phyloP scores from a whole-genome alignment of 2,329 filamentous ascomycete species.

The Nectriaceae sp. region DNA sequence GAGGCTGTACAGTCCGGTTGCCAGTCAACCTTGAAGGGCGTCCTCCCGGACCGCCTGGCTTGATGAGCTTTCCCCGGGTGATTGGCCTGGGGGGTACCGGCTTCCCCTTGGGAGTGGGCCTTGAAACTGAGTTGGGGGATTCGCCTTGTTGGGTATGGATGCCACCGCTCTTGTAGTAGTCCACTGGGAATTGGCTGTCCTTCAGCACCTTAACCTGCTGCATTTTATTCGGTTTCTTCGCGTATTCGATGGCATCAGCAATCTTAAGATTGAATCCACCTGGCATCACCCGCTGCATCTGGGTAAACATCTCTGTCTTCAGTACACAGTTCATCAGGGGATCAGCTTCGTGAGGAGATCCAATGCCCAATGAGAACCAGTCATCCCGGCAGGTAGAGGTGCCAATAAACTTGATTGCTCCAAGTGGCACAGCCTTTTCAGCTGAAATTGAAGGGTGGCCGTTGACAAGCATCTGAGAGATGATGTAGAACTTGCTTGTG shows the following conservation, averaged over 20 bases:
- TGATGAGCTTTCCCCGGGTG: slow-evolving; percentile 89
- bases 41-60: slow-evolving; percentile 82
- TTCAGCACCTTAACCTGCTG: slow-evolving; percentile 87
- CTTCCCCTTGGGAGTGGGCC: slow-evolving; percentile 83
- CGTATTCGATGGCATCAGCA: slow-evolving; percentile 85
- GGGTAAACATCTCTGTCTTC: slow-evolving; percentile 97
- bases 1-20: slow-evolving; percentile 47
- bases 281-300: slow-evolving; percentile 78
- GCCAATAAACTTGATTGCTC: slow-evolving; percentile 85
- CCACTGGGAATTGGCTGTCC: slow-evolving; percentile 74
- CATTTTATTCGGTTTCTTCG: slow-evolving; percentile 95
- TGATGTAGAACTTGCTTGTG: slow-evolving; percentile 82
- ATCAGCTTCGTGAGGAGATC: slow-evolving; percentile 89
- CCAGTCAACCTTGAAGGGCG: slow-evolving; percentile 71
- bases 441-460: slow-evolving; percentile 78
- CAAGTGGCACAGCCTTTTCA: slow-evolving; percentile 80
- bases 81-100: slow-evolving; percentile 87
- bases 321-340: slow-evolving; percentile 91
- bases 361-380: slow-evolving; percentile 92
- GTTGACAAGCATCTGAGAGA: slow-evolving; percentile 82
- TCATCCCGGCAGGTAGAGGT: slow-evolving; percentile 84
- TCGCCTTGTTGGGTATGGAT: slow-evolving; percentile 88
- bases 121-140: slow-evolving; percentile 77
- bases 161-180: slow-evolving; percentile 91
- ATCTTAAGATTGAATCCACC: slow-evolving; percentile 83